These are phyloP conservation scores for Secale cereale DNA, from an alignment of 176 grass and related monocot genomes.

Conservation along the genomic window DNA sequence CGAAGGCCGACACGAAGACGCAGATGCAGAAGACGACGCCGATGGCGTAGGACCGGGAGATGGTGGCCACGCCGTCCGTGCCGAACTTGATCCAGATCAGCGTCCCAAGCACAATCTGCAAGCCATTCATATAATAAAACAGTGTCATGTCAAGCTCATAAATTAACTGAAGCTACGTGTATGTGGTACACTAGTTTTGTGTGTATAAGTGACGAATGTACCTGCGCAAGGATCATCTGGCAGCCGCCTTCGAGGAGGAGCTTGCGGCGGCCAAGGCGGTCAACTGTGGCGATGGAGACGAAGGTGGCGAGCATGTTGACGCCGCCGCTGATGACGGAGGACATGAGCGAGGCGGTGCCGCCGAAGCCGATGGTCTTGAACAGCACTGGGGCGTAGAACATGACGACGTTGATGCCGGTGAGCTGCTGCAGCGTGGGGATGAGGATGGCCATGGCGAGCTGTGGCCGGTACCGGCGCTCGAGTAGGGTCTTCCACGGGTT, in stretches of 20 bases:
- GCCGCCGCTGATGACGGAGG: slow-evolving; percentile 16
- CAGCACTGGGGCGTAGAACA: slow-evolving; percentile 47
- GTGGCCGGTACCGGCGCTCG: slow-evolving; percentile 22
- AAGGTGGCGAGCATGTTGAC: slow-evolving; percentile 23
- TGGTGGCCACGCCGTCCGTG: slow-evolving; percentile 18
- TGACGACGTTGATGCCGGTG: slow-evolving; percentile 20
- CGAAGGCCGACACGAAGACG: slow-evolving; percentile 46
- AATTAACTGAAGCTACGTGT: not conserved
- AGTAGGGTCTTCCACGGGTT: slow-evolving; percentile 5
- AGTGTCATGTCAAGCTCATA: not conserved
- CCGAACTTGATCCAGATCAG: slow-evolving; percentile 18
- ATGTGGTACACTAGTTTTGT: no score
- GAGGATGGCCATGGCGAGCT: slow-evolving; percentile 57
- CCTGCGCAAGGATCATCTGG: slow-evolving; percentile 20
- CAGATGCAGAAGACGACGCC: slow-evolving; percentile 55
- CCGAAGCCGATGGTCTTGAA: slow-evolving; percentile 65
- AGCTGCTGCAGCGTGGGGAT: slow-evolving; percentile 43
- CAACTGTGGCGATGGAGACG: slow-evolving; percentile 17
- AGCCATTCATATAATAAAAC: not conserved
- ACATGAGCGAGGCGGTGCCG: slow-evolving; percentile 35
- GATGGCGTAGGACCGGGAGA: slow-evolving; percentile 24
- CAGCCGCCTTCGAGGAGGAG: slow-evolving; percentile 16
- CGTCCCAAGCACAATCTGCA: not conserved
- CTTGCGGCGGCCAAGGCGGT: not conserved
- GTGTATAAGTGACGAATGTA: not conserved